A percentile compares a stretch with the other conserved stretches of the same genome.
Conservation (phyloP, 257 asterid genomes). For the Solanum rostratum region DNA sequence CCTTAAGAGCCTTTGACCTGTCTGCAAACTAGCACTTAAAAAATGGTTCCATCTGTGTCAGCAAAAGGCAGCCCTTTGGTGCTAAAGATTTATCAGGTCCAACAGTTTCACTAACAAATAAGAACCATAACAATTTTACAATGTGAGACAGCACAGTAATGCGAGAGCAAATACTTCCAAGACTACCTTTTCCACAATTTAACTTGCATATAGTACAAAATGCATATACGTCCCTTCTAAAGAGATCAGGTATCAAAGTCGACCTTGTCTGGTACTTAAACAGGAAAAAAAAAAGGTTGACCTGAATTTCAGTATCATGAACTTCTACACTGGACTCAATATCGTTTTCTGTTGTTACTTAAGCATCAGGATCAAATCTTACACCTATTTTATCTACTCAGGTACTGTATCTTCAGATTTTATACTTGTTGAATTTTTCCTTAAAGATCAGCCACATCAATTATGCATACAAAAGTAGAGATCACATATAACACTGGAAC, state of each 20-base stretch:
- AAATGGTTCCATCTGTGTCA: background rate
- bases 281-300: background rate
- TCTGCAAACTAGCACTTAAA: background rate
- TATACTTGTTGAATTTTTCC: background rate
- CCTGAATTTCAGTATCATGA: background rate
- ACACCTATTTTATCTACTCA: background rate
- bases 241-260: background rate
- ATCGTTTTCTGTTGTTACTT: background rate
- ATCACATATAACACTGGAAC: background rate
- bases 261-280: background rate
- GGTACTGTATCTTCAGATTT: background rate
- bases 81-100: background rate
- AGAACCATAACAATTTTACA: background rate
- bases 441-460: background rate
- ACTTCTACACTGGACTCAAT: background rate
- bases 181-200: background rate
- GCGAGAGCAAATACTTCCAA: background rate
- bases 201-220: background rate
- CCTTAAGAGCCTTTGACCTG: background rate
- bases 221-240: background rate
- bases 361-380: background rate
- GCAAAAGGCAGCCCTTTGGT: background rate
- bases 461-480: background rate
- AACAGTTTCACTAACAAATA: background rate
- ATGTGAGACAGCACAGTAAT: background rate